These are phyloP conservation scores for Lactuca saligna DNA, from an alignment of 129 eudicot genomes.

Conservation along the genomic window DNA sequence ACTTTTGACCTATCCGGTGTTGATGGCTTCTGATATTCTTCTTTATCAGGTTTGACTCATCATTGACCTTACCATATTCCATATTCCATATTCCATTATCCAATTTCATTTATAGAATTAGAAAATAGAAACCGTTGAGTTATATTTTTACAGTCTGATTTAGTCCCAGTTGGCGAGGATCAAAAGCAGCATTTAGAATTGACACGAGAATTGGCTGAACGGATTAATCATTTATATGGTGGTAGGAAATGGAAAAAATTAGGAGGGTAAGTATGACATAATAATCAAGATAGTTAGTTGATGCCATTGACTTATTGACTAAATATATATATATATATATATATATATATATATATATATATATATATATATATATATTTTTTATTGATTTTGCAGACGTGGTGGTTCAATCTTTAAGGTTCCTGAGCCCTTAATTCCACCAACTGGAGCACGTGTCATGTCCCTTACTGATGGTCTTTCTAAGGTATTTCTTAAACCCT, in stretches of 20 bases:
- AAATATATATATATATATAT: no score
- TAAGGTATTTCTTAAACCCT: constrained; percentile 51
- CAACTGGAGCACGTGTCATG: constrained; percentile 98
- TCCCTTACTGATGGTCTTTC: constrained; percentile 96
- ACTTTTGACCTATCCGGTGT: constrained; percentile 93
- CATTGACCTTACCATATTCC: background rate
- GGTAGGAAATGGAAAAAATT: constrained; percentile 99
- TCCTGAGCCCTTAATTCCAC: constrained; percentile 98
- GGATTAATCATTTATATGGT: constrained; percentile 82
- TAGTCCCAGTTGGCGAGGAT: constrained; percentile 99
- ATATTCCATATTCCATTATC: background rate
- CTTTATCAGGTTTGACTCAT: constrained; percentile 69
- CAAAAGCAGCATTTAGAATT: constrained; percentile 97
- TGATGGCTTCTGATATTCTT: constrained; percentile 99
- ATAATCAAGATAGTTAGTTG: background rate
- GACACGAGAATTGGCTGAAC: constrained; percentile 95
- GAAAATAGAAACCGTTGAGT: constrained; percentile 15
- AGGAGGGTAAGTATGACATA: constrained; percentile 74
- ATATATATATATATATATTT: no score
- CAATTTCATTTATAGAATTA: background rate
- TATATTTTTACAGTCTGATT: constrained; percentile 76
- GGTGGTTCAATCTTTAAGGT: constrained; percentile 95
- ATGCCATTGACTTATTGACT: constrained; percentile 21
- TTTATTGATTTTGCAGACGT: constrained; percentile 54
- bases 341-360: no score